phyloP scores from a whole-genome alignment of 371 early-diverging fungal species.

The Lichtheimia ramosa region DNA sequence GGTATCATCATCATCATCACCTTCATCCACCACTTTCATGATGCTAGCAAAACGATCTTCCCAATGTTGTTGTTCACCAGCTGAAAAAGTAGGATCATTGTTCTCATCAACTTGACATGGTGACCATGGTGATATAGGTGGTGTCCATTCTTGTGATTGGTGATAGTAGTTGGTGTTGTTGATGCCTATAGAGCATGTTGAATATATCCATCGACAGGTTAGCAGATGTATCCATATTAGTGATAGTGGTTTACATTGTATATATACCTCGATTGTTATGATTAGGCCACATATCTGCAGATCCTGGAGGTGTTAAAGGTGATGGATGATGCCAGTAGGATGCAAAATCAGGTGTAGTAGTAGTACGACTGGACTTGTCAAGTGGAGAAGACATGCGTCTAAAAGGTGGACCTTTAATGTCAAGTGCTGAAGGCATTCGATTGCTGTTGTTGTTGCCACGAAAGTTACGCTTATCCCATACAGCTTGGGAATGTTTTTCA shows the following conservation, averaged over 20 bases:
- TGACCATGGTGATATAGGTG: slow-evolving; percentile 8
- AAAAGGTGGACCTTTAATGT: not conserved
- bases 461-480: not conserved
- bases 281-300: not conserved
- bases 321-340: not conserved
- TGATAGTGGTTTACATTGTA: too few relatives aligned
- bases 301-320: not conserved
- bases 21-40: slow-evolving; percentile 17
- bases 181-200: too few relatives aligned
- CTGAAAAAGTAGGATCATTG: not conserved
- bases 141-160: slow-evolving; percentile 10
- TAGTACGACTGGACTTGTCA: not conserved
- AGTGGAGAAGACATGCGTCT: not conserved
- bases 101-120: not conserved
- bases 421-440: not conserved
- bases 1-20: slow-evolving; percentile 10
- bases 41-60: slow-evolving; percentile 22
- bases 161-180: too few relatives aligned
- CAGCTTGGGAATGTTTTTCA: not conserved
- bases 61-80: not conserved
- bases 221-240: too few relatives aligned
- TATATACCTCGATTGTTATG: too few relatives aligned
- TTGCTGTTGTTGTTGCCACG: not conserved
- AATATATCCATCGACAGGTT: too few relatives aligned
- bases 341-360: not conserved